These are phyloP conservation scores for Amaranthus palmeri DNA, from an alignment of 148 eudicot genomes.

Conservation along the genomic window DNA sequence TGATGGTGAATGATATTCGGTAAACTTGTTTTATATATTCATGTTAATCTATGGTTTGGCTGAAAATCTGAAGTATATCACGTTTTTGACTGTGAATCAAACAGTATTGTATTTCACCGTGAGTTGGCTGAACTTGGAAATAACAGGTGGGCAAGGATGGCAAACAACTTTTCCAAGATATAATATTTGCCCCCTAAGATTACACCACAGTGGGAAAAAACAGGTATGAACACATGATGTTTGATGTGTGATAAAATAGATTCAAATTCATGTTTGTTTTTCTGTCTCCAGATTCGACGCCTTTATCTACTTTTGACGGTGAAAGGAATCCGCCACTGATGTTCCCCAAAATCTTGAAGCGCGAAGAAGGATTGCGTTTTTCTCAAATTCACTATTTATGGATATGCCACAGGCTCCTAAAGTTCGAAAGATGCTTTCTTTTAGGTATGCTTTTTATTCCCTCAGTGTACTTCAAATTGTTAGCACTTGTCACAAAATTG, in stretches of 20 bases:
- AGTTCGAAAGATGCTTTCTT: constrained; percentile 75
- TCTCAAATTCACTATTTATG: constrained; percentile 78
- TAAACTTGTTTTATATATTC: constrained; percentile 21
- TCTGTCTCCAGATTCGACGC: constrained; percentile 54
- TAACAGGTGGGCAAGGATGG: constrained; percentile 69
- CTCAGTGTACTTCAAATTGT: background rate
- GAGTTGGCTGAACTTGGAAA: constrained; percentile 73
- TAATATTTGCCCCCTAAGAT: constrained; percentile 64
- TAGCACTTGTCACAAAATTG: background rate
- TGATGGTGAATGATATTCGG: constrained; percentile 93
- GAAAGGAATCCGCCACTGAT: constrained; percentile 68
- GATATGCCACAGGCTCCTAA: constrained; percentile 81
- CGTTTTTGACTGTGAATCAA: constrained; percentile 7
- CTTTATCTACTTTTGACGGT: constrained; percentile 73
- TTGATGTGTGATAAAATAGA: background rate
- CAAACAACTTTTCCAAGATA: constrained; percentile 69
- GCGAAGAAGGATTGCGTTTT: constrained; percentile 67
- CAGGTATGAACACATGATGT: constrained; percentile 41
- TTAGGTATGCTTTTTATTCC: constrained; percentile 39
- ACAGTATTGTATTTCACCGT: constrained; percentile 34
- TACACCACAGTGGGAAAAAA: constrained; percentile 91
- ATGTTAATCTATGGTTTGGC: background rate
- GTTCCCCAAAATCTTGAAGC: constrained; percentile 85
- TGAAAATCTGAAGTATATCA: background rate
- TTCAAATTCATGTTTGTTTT: background rate